phyloP scores from a whole-genome alignment of 495 filamentous ascomycete genomes.

The Tuber umbilicatum region DNA sequence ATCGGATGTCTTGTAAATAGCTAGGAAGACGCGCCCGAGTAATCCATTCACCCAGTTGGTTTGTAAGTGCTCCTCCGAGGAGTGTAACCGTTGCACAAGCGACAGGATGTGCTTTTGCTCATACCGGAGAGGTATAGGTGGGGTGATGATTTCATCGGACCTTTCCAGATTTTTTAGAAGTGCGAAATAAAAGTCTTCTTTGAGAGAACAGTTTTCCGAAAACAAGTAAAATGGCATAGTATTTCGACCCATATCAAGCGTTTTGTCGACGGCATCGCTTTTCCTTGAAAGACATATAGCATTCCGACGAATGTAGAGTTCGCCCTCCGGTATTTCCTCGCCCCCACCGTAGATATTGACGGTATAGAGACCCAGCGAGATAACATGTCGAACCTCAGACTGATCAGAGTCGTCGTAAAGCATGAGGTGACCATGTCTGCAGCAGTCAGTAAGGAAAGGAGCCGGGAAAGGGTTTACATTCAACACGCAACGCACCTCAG shows the following conservation, averaged over 20 bases:
- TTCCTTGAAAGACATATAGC: slow-evolving; percentile 77
- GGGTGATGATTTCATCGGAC: slow-evolving; percentile 47
- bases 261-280: slow-evolving; percentile 53
- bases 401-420: slow-evolving; percentile 89
- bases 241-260: slow-evolving; percentile 51
- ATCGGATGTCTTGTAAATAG: slow-evolving; percentile 73
- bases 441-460: slow-evolving; percentile 20
- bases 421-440: slow-evolving; percentile 91
- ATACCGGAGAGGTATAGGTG: slow-evolving; percentile 67
- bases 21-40: slow-evolving; percentile 78
- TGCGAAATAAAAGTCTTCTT: slow-evolving; percentile 97
- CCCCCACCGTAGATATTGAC: slow-evolving; percentile 81
- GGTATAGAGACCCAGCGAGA: slow-evolving; percentile 80
- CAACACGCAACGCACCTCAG: slow-evolving; percentile 55
- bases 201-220: slow-evolving; percentile 86
- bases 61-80: slow-evolving; percentile 83
- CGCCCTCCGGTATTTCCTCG: slow-evolving; percentile 75
- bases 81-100: slow-evolving; percentile 80
- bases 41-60: slow-evolving; percentile 93
- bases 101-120: slow-evolving; percentile 77
- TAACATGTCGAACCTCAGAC: slow-evolving; percentile 88
- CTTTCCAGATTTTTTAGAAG: slow-evolving; percentile 77
- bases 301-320: slow-evolving; percentile 92
- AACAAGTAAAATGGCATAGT: slow-evolving; percentile 80
- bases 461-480: not conserved